phyloP scores from a whole-genome alignment of 1,284 basidiomycete genomes.

The Trichosporon sp. region DNA sequence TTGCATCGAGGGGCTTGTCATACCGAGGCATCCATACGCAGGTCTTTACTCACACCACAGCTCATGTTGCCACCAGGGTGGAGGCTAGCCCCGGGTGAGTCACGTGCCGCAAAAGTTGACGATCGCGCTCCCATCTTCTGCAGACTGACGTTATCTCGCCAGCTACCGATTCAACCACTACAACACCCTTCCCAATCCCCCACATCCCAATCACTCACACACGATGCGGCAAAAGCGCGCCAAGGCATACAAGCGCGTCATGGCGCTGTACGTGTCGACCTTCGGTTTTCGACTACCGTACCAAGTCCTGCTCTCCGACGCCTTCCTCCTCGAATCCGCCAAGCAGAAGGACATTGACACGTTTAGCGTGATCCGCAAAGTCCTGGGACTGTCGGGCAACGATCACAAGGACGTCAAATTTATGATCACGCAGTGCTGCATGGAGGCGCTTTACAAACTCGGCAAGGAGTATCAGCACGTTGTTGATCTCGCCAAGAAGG shows the following conservation, averaged over 20 bases:
- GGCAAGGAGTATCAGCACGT: slow-evolving; percentile 62
- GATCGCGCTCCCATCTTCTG: no score
- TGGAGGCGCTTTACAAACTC: slow-evolving; percentile 78
- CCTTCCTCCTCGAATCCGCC: slow-evolving; percentile 67
- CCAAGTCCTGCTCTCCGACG: slow-evolving; percentile 80
- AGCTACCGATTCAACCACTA: no score
- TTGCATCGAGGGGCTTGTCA: no score
- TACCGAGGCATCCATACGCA: no score
- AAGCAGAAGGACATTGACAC: slow-evolving; percentile 55
- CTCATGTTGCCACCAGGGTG: no score
- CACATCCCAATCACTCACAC: neutral
- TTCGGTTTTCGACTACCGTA: slow-evolving; percentile 89
- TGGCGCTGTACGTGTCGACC: slow-evolving; percentile 73
- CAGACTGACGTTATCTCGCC: no score
- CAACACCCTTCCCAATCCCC: neutral
- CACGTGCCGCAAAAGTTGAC: no score
- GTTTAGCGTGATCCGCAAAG: slow-evolving; percentile 59
- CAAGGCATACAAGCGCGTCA: slow-evolving; percentile 84
- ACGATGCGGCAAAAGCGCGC: slow-evolving; percentile 86
- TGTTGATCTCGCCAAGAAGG: slow-evolving; percentile 82
- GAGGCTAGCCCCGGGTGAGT: no score
- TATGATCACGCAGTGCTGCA: slow-evolving; percentile 92
- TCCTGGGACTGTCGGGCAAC: slow-evolving; percentile 57
- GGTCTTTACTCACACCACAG: no score
- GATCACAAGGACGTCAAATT: neutral